Evolutionary conservation across 1,284 basidiomycete species (phyloP), one percentile per base, ranked within the genome.

Genomic region (Microbotryum intermedium): DNA sequence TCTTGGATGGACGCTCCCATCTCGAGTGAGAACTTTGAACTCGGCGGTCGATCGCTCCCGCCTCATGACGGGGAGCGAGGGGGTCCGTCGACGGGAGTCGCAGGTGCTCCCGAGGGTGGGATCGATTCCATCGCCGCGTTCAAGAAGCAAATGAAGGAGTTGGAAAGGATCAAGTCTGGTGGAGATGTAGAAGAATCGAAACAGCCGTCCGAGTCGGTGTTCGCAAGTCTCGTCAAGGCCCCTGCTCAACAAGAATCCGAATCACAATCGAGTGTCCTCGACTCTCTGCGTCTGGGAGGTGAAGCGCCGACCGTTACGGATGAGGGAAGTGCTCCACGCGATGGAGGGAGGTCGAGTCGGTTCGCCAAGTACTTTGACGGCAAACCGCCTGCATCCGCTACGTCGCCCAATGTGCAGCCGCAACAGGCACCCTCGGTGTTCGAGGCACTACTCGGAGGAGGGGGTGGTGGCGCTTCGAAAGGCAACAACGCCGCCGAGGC

Each of bases 331-430:
- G 55, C 34, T 25, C 54, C 7, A 46, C 30, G 18, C 16, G 49
- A 13, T 3, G 61, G 62, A 39, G 60, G 60, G 1, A 50, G 65
- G 16, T 45, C 34, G 20, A 62, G 60, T 16, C 58, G 65, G 21
- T 67, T 67, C 53, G 65, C 65, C 43, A 58, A 57, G 48, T 67
- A 65, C 58, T 67, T 67, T 42, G 65, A 67, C 46, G 65, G 60
- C 50, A 64, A 64, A 50, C 59, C 65, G 11, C 47, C 65, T 16
- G 42, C 55, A 1, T 10, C 34, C 34, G 34, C 34, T 16, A 39
- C 34, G 34, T 39, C 34, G 3, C 13, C 44, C n/a, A 28, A 44
- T 20, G 21, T 28, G 20, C 57, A 53, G 26, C 50, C 50, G 20
- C 48, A 53, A 45, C 58, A 55, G 29, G 18, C 18, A 23, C 25